phyloP scores from a whole-genome alignment of 2,329 filamentous ascomycete genomes.

The Phialocephala sp. region DNA sequence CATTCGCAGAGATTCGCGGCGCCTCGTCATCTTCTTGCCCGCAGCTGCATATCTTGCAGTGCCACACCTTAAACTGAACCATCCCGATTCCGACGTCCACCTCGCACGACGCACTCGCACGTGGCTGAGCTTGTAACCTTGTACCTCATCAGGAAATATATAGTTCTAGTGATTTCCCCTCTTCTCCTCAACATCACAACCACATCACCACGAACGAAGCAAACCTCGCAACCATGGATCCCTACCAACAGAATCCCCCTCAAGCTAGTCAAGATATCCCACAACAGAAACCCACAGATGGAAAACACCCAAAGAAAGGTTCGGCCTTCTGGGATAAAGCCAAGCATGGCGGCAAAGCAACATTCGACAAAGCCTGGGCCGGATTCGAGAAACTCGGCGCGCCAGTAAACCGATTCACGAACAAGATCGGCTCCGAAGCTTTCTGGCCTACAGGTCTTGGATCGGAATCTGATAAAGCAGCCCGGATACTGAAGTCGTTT shows the following conservation, averaged over 20 bases:
- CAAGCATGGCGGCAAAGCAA: conserved; percentile 61
- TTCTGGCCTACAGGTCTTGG: conserved; percentile 87
- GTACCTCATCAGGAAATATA: neutral
- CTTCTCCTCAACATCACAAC: neutral
- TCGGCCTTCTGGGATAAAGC: conserved; percentile 36
- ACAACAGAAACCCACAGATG: neutral
- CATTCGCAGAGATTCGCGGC: neutral
- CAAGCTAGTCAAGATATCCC: neutral
- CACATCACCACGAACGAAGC: neutral
- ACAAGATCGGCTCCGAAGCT: conserved; percentile 80
- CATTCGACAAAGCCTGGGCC: conserved; percentile 76
- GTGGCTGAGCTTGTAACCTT: conserved; percentile 7
- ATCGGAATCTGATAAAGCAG: conserved; percentile 88
- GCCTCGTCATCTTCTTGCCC: conserved; percentile 2
- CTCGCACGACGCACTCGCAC: conserved; percentile 1
- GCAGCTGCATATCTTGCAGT: neutral
- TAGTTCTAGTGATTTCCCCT: neutral
- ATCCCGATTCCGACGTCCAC: neutral
- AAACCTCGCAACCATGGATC: neutral
- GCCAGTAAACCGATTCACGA: conserved; percentile 81
- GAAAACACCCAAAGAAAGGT: neutral
- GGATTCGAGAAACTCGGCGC: conserved; percentile 70
- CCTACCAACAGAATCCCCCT: conserved; percentile 3
- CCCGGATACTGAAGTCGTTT: conserved; percentile 86
- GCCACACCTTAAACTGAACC: neutral